Evolutionary conservation across 306 rosid species (phyloP).

Genomic region (Elaeagnus macrophylla): DNA sequence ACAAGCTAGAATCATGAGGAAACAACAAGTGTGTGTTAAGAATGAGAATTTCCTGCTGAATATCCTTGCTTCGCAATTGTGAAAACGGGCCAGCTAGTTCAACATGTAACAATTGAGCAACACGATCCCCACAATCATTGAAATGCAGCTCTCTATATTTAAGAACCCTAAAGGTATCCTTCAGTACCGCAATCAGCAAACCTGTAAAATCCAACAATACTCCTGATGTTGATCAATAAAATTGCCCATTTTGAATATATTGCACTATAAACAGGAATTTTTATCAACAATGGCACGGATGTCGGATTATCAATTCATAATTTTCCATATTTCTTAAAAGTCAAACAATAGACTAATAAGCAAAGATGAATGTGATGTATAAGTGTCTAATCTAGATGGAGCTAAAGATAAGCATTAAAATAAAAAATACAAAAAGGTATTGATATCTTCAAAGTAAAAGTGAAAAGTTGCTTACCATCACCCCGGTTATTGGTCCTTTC

Average conservation of each 20-base stretch:
- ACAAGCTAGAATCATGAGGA: constrained; percentile 89
- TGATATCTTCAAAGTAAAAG: neutral
- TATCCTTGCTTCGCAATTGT: constrained; percentile 28
- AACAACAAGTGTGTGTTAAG: constrained; percentile 91
- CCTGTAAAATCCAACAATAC: constrained; percentile 40
- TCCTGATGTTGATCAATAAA: constrained; percentile 1
- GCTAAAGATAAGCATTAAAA: no score
- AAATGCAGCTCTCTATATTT: constrained; percentile 58
- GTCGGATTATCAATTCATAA: no score
- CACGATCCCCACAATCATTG: constrained; percentile 89
- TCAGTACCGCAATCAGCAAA: constrained; percentile 67
- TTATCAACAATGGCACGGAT: no score
- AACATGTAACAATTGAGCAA: constrained; percentile 87
- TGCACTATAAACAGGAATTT: no score
- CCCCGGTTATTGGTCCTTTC: constrained; percentile 96
- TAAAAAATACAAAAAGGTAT: neutral
- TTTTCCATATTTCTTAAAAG: no score
- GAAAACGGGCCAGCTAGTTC: constrained; percentile 38
- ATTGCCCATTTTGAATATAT: neutral
- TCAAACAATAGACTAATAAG: neutral
- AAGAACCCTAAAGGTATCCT: constrained; percentile 47
- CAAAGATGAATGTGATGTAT: neutral
- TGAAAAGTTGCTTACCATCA: constrained; percentile 50
- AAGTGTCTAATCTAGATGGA: neutral
- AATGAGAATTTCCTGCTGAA: constrained; percentile 64